Conservation (phyloP, 495 filamentous ascomycete species). For the Penicillium ochrochloron region DNA sequence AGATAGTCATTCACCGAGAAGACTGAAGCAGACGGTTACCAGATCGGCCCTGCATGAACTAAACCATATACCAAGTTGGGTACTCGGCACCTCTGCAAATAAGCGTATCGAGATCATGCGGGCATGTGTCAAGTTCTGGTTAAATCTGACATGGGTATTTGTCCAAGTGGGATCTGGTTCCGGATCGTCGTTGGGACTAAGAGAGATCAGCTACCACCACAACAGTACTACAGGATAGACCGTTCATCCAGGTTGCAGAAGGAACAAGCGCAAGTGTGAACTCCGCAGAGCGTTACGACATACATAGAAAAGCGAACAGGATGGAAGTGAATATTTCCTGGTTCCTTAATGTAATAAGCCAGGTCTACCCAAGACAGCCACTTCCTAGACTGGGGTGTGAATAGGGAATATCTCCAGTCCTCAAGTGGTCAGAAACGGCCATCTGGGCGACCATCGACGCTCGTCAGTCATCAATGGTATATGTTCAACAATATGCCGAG, state of each 20-base stretch:
- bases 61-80: slow-evolving; percentile 8
- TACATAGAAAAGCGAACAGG: background rate
- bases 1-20: background rate
- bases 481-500: background rate
- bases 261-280: background rate
- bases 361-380: background rate
- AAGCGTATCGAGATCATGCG: background rate
- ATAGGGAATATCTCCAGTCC: background rate
- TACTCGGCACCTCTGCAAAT: background rate
- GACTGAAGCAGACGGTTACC: background rate
- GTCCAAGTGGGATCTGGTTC: too few species aligned
- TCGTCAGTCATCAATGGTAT: background rate
- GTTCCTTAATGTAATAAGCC: background rate
- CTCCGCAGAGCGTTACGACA: background rate
- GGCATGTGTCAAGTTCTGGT: background rate
- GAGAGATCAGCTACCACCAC: too few species aligned
- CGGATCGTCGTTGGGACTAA: too few species aligned
- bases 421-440: background rate
- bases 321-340: too few species aligned
- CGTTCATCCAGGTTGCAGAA: too few species aligned
- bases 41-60: slow-evolving; percentile 5
- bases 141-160: too few species aligned
- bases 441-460: background rate
- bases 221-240: too few species aligned
- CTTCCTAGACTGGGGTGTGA: background rate